Percentiles rank a stretch among this genome's conserved stretches.
Conservation (phyloP, 139 green algal species). For the Picochlorum sp. region DNA sequence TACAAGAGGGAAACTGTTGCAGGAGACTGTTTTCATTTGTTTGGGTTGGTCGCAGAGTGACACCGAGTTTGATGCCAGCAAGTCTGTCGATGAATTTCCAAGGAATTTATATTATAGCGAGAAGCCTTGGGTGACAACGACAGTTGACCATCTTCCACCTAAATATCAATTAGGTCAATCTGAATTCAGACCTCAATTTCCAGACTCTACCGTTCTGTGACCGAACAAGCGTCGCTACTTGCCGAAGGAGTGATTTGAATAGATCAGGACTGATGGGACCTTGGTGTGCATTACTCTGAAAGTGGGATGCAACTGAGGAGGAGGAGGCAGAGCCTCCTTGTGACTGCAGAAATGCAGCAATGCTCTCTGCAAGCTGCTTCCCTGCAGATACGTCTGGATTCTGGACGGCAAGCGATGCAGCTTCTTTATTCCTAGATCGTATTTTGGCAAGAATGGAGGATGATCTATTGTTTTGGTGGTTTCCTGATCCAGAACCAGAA, state of each 20-base stretch:
- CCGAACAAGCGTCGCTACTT: constrained; percentile 44
- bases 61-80: no score
- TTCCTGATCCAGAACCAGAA: neutral
- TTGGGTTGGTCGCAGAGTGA: no score
- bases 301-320: constrained; percentile 48
- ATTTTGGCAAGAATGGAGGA: constrained; percentile 43
- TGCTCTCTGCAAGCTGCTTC: constrained; percentile 28
- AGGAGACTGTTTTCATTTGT: no score
- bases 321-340: constrained; percentile 35
- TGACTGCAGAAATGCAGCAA: constrained; percentile 45
- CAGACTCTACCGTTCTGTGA: constrained; percentile 39
- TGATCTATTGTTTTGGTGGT: neutral
- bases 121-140: no score
- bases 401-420: constrained; percentile 1
- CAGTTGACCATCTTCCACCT: no score
- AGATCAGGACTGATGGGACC: neutral
- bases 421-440: constrained; percentile 28
- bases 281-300: constrained; percentile 26
- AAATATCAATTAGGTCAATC: neutral
- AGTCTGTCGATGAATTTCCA: no score
- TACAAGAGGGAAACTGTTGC: no score
- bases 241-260: constrained; percentile 48
- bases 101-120: no score
- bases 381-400: constrained; percentile 15
- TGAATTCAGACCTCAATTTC: constrained; percentile 49